phyloP scores from a whole-genome alignment of 371 early-diverging fungal genomes.

The Mucor irregularis region DNA sequence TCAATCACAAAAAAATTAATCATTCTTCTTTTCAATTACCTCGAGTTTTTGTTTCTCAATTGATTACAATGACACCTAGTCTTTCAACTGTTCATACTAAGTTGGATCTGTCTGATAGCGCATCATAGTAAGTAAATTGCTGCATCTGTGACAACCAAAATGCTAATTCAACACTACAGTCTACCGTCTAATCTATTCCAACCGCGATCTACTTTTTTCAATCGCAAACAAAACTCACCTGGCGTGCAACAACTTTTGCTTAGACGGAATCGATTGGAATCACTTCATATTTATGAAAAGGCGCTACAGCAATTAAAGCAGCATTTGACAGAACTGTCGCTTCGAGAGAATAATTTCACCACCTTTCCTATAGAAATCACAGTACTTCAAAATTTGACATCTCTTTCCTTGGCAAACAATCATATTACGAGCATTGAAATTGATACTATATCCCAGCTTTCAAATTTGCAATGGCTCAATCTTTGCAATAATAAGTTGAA shows the following conservation, averaged over 20 bases:
- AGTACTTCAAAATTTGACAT: constrained; percentile 54
- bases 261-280: constrained; percentile 17
- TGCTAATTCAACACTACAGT: background rate
- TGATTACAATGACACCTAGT: background rate
- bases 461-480: constrained; percentile 35
- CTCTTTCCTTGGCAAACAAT: constrained; percentile 69
- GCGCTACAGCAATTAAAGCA: constrained; percentile 13
- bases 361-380: constrained; percentile 60
- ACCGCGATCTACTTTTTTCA: constrained; percentile 7
- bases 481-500: constrained; percentile 27
- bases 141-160: background rate
- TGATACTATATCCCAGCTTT: constrained; percentile 21
- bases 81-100: background rate
- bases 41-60: background rate
- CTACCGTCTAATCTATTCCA: constrained; percentile 18
- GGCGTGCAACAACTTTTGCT: constrained; percentile 21
- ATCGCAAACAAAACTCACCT: constrained; percentile 7
- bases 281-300: constrained; percentile 17
- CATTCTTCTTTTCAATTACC: background rate
- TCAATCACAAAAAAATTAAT: background rate
- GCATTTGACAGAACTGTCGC: constrained; percentile 38
- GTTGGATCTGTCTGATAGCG: constrained; percentile 21
- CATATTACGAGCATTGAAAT: constrained; percentile 32
- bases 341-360: constrained; percentile 47
- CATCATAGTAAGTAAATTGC: constrained; percentile 13